These are phyloP conservation scores for Kurtzmaniella fragi DNA, from an alignment of 805 yeast species.

Conservation along the genomic window DNA sequence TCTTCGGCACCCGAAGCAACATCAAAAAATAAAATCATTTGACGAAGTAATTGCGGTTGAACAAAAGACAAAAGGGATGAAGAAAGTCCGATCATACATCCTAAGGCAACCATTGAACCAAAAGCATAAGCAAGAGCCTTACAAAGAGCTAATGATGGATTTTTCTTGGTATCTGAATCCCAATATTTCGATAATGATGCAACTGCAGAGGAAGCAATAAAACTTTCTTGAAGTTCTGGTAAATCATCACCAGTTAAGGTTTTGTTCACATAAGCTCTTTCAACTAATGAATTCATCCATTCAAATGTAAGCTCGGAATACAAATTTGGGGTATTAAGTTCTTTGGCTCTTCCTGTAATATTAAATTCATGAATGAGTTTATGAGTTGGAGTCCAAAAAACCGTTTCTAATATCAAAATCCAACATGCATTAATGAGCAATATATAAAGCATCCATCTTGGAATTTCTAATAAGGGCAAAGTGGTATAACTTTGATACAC, in stretches of 20 bases:
- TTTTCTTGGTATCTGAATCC: constrained; percentile 1
- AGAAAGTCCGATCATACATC: constrained; percentile 20
- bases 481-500: constrained; percentile 24
- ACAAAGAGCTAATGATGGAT: not conserved
- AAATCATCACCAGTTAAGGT: constrained; percentile 29
- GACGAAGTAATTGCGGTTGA: constrained; percentile 80
- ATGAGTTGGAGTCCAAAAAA: constrained; percentile 35
- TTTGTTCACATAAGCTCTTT: constrained; percentile 32
- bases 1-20: constrained; percentile 34
- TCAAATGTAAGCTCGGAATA: constrained; percentile 38
- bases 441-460: too few relatives aligned
- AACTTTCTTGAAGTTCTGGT: constrained; percentile 22
- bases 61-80: constrained; percentile 39
- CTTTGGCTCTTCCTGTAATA: constrained; percentile 1
- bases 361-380: constrained; percentile 28
- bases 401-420: constrained; percentile 36
- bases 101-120: constrained; percentile 16
- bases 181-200: constrained; percentile 12
- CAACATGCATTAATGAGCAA: constrained; percentile 16
- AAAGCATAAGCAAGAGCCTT: constrained; percentile 20
- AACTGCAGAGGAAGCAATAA: constrained; percentile 18
- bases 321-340: constrained; percentile 22
- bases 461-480: too few relatives aligned
- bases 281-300: constrained; percentile 45
- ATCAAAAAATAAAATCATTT: constrained; percentile 58